Base-by-base conservation (phyloP, 2,329 filamentous ascomycete genomes). In the Metarhizium sp. region DNA sequence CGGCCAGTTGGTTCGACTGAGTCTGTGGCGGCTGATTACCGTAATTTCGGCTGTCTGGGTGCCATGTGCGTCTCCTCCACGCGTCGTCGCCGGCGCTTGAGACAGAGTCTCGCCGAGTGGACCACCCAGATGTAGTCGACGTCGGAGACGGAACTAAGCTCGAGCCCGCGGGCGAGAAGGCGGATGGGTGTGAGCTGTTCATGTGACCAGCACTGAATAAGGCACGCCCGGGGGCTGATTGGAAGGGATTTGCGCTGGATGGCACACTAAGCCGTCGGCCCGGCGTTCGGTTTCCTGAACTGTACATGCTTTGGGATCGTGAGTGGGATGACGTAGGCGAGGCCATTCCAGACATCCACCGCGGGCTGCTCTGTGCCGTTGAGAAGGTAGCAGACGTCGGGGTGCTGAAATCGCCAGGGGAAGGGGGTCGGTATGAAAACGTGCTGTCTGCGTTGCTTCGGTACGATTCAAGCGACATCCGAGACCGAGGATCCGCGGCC, bases 41-140 rank as follows among this genome's bases (percentile, higher is more conserved):
- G 58, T 83, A 84, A 59, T 79, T 80, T 16, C 81, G 78, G 57
- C 84, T 87, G 59, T 90, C 88, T 0, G 90, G 89, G 70, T 96
- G 92, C 92, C 92, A 96, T 2, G 92, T 96, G 53, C 91, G 82
- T 59, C 92, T 79, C 60, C 91, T 84, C 81, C 85, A 89, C 55
- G 89, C 87, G 46, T 90, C 85, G 59, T 95, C 90, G 1, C 80
- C 73, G 20, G 77, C 75, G 52, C 78, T 82, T 8, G 79, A 74
- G 2, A 75, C 75, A 0, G 88, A 87, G 45, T 91, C 87, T 46
- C 86, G 78, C 34, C 86, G 75, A 8, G 53, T 61, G 4, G 81
- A 78, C 70, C 83, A 86, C 7, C 77, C 75, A 38, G 85, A 82
- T 0, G 79, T 77, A 0, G 85, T 82, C 46, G 75, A 79, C 1